A percentile compares a stretch with the other conserved stretches of the same genome.
phyloP scores from a whole-genome alignment of 2,329 filamentous ascomycete species.

The Grosmannia huntii region DNA sequence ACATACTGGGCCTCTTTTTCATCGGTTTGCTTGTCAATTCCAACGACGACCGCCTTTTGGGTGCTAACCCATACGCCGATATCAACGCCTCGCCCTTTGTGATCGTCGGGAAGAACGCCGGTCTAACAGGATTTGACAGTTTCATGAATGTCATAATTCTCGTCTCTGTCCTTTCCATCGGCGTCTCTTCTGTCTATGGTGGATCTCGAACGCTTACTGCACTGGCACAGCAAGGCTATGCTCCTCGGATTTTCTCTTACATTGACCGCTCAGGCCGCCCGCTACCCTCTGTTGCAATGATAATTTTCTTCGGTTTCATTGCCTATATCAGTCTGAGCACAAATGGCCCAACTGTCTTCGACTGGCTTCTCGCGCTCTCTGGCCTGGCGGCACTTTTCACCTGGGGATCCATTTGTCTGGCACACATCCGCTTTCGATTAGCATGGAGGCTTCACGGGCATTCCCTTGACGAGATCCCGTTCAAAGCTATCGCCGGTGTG shows the following conservation, averaged over 20 bases:
- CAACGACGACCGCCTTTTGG: constrained; percentile 32
- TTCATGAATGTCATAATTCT: constrained; percentile 49
- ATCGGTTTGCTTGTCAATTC: constrained; percentile 37
- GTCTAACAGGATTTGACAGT: constrained; percentile 35
- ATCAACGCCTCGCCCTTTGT: constrained; percentile 42
- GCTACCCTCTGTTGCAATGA: constrained; percentile 32
- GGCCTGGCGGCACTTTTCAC: constrained; percentile 54
- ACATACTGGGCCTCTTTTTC: constrained; percentile 38
- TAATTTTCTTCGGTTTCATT: constrained; percentile 36
- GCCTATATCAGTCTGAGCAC: constrained; percentile 34
- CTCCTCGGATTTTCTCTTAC: constrained; percentile 42
- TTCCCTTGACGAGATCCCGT: constrained; percentile 53
- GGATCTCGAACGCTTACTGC: constrained; percentile 46
- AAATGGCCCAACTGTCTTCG: constrained; percentile 39
- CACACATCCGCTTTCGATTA: constrained; percentile 55
- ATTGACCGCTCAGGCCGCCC: constrained; percentile 46
- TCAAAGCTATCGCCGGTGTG: constrained; percentile 47
- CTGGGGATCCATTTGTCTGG: constrained; percentile 56
- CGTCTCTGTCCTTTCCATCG: constrained; percentile 45
- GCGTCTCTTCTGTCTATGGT: constrained; percentile 46
- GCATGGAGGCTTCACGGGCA: constrained; percentile 52
- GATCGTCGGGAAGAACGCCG: constrained; percentile 40
- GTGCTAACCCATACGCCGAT: constrained; percentile 31
- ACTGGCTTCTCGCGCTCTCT: constrained; percentile 54
- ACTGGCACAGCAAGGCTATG: constrained; percentile 45